Evolutionary conservation across 345 rosid genomes (phyloP), one percentile per base, ranked within the genome.

Genomic region (Brassica juncea): DNA sequence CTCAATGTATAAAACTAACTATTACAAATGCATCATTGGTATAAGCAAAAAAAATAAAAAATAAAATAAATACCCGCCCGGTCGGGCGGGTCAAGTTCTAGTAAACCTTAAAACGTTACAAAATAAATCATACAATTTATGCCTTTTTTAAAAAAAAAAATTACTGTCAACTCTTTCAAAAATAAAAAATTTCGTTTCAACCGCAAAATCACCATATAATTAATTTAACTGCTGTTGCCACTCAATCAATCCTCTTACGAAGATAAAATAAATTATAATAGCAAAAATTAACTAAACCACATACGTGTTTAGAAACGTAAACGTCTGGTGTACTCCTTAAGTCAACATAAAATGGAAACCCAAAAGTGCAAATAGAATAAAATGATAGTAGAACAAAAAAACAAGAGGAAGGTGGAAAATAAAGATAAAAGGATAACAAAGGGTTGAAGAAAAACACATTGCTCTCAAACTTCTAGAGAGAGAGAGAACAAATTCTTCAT

Each of bases 401-500:
- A 68, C 23, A 30, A 58, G 35, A 21, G 59, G 63, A 64, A 54
- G 59, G 59, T 54, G 25, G 59, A 54, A 16, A 77, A 37, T 2
- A 72, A 64, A 66, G 66, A 70, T 70, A 70, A 62, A 62, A 62
- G 32, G 69, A 55, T 70, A 77, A 63, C 35, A 70, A 77, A 77
- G 75, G 30, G 64, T 77, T 64, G 37, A 70, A 10, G 66, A 71
- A 78, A 65, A 65, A 55, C 57, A 52, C 76, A 71, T 71, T 65
- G 72, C 49, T 65, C 81, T 54, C 49, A 67, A 64, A 57, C 62
- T 57, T 57, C 62, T 57, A 77, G 37, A 77, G 27, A 69, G 39
- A 70, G 52, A 47, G 55, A 47, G 16, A 77, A 8, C 52, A 42
- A 15, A 6, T 69, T 72, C 68, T 42, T 76, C 47, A 66, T 85